Percentiles rank a stretch among this genome's conserved stretches.
phyloP scores from a whole-genome alignment of 2,329 filamentous ascomycete species.

The Pyrenochaeta sp. region DNA sequence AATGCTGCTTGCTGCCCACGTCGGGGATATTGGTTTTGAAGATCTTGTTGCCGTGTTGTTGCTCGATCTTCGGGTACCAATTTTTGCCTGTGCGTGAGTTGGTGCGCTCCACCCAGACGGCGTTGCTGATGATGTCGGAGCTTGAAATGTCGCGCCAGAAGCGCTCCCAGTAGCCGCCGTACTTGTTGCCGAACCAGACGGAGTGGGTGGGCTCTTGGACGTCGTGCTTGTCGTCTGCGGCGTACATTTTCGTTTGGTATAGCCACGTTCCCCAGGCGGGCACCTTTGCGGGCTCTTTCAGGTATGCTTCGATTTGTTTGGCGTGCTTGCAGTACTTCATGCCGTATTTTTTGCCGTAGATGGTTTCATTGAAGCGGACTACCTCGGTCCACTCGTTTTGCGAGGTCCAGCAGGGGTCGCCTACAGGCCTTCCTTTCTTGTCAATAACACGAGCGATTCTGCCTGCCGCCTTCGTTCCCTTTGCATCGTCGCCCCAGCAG shows the following conservation, averaged over 20 bases:
- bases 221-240: constrained; percentile 16
- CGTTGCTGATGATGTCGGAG: constrained; percentile 14
- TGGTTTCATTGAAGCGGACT: constrained; percentile 20
- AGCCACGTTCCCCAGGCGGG: constrained; percentile 23
- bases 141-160: constrained; percentile 22
- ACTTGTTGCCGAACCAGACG: constrained; percentile 16
- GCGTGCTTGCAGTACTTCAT: constrained; percentile 23
- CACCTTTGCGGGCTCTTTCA: constrained; percentile 15
- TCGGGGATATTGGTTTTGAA: constrained; percentile 21
- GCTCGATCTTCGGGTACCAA: constrained; percentile 15
- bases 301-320: constrained; percentile 18
- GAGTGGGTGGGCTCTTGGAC: constrained; percentile 22
- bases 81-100: constrained; percentile 4
- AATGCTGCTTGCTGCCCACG: constrained; percentile 19
- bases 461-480: constrained; percentile 21
- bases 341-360: constrained; percentile 20
- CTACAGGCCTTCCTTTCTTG: constrained; percentile 11
- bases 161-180: constrained; percentile 17
- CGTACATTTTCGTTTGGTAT: constrained; percentile 20
- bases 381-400: constrained; percentile 21
- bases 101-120: constrained; percentile 19
- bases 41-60: constrained; percentile 17
- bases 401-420: constrained; percentile 20
- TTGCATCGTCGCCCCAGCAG: constrained; percentile 20
- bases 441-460: constrained; percentile 19